A percentile compares a stretch with the other conserved stretches of the same genome.
phyloP scores from a whole-genome alignment of 2,329 filamentous ascomycete species.

The Neofusicoccum ribis region DNA sequence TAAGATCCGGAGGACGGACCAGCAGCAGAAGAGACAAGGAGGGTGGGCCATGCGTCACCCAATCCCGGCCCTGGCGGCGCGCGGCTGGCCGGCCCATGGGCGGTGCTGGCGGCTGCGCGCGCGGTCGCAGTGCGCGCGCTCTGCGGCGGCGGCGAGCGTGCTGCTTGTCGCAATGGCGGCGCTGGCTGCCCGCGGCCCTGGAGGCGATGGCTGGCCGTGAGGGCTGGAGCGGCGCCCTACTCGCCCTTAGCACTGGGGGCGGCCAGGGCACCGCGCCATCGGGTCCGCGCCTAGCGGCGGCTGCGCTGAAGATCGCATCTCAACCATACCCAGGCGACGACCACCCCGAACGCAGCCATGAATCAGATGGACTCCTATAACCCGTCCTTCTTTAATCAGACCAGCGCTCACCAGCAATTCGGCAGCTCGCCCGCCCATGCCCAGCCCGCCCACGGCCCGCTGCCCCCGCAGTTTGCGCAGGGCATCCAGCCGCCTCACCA shows the following conservation, averaged over 20 bases:
- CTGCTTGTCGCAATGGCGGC: neutral
- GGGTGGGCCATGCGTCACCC: slow-evolving; percentile 10
- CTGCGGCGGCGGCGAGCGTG: neutral
- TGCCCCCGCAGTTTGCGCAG: slow-evolving; percentile 21
- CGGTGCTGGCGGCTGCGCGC: neutral
- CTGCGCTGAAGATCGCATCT: slow-evolving; percentile 18
- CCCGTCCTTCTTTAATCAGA: slow-evolving; percentile 19
- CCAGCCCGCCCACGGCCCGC: slow-evolving; percentile 17
- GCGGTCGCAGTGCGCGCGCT: too few species aligned
- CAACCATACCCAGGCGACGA: slow-evolving; percentile 17
- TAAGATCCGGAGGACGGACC: slow-evolving; percentile 10
- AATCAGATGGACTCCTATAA: slow-evolving; percentile 22
- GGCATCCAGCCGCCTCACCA: slow-evolving; percentile 31
- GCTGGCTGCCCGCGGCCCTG: neutral
- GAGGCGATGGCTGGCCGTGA: neutral
- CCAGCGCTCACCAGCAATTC: slow-evolving; percentile 12
- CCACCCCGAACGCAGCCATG: slow-evolving; percentile 20
- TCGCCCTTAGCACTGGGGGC: neutral
- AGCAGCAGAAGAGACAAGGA: slow-evolving; percentile 8
- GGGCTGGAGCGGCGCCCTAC: neutral
- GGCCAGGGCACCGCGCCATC: slow-evolving; percentile 4
- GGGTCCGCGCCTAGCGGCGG: slow-evolving; percentile 1
- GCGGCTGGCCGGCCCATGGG: neutral
- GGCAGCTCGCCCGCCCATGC: slow-evolving; percentile 14
- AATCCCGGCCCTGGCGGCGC: neutral